Evolutionary conservation across 2,329 filamentous ascomycete genomes (phyloP).

Genomic region (Penicillium frequentans): DNA sequence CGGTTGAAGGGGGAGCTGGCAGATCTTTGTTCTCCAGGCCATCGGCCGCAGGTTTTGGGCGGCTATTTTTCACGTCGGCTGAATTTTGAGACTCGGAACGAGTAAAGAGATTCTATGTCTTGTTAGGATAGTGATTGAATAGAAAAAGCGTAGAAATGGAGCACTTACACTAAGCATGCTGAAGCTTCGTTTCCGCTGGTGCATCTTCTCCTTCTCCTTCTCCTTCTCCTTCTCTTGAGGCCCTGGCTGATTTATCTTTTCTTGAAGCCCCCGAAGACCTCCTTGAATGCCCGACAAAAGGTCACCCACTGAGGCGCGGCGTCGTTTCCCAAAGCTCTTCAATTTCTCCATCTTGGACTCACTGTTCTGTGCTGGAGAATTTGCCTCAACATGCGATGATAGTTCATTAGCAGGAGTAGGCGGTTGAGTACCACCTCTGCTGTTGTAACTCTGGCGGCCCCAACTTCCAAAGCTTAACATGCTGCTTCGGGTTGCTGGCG

Average conservation of each 20-base stretch:
- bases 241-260: constrained; percentile 6
- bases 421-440: constrained; percentile 18
- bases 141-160: neutral
- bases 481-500: constrained; percentile 23
- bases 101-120: constrained; percentile 15
- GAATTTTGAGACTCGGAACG: constrained; percentile 6
- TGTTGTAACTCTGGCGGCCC: constrained; percentile 18
- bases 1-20: neutral
- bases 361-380: constrained; percentile 11
- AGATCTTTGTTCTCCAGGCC: constrained; percentile 1
- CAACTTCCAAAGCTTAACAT: constrained; percentile 26
- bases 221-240: constrained; percentile 1
- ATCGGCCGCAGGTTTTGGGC: neutral
- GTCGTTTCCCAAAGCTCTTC: constrained; percentile 28
- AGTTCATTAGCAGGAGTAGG: constrained; percentile 20
- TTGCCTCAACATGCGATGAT: constrained; percentile 2
- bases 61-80: neutral
- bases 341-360: constrained; percentile 28
- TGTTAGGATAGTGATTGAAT: constrained; percentile 2
- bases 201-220: neutral
- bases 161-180: constrained; percentile 21
- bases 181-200: constrained; percentile 14
- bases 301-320: constrained; percentile 27
- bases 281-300: constrained; percentile 20
- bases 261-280: constrained; percentile 15